phyloP scores from a whole-genome alignment of 2,329 filamentous ascomycete genomes.

The Chlorencoelia australis region DNA sequence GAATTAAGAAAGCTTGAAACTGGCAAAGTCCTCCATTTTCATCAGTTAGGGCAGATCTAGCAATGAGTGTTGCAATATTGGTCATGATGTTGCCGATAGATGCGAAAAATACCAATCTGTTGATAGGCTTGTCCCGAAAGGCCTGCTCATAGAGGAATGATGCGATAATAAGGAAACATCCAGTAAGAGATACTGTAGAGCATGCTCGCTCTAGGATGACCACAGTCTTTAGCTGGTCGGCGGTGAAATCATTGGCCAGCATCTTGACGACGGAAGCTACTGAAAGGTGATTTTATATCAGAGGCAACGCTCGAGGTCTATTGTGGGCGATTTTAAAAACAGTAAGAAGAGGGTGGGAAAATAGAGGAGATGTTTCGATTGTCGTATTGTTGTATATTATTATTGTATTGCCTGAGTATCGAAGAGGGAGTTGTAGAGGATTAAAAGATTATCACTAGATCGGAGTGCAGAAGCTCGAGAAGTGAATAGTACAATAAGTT shows the following conservation, averaged over 20 bases:
- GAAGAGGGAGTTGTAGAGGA: too few relatives aligned
- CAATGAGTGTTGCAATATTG: constrained; percentile 46
- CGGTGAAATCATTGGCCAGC: background rate
- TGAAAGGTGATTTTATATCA: too few relatives aligned
- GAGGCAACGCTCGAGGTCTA: too few relatives aligned
- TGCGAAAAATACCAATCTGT: constrained; percentile 74
- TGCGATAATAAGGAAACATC: constrained; percentile 59
- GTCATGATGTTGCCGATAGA: constrained; percentile 72
- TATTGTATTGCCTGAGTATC: too few relatives aligned
- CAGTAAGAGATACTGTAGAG: constrained; percentile 61
- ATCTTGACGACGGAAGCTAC: too few relatives aligned
- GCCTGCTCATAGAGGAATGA: constrained; percentile 52
- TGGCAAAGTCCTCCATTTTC: constrained; percentile 38
- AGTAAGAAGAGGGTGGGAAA: too few relatives aligned
- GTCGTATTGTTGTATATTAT: too few relatives aligned
- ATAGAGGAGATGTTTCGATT: too few relatives aligned
- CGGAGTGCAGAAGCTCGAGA: too few relatives aligned
- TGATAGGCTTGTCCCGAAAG: constrained; percentile 84
- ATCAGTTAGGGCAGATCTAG: constrained; percentile 14
- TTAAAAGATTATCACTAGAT: too few relatives aligned
- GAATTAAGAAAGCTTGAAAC: constrained; percentile 69
- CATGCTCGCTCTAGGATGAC: constrained; percentile 55
- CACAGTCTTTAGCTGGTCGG: constrained; percentile 27
- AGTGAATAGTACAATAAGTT: too few relatives aligned
- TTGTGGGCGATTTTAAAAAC: too few relatives aligned